Conservation (phyloP, 2,329 filamentous ascomycete genomes). For the Tolypocladium inflatum region DNA sequence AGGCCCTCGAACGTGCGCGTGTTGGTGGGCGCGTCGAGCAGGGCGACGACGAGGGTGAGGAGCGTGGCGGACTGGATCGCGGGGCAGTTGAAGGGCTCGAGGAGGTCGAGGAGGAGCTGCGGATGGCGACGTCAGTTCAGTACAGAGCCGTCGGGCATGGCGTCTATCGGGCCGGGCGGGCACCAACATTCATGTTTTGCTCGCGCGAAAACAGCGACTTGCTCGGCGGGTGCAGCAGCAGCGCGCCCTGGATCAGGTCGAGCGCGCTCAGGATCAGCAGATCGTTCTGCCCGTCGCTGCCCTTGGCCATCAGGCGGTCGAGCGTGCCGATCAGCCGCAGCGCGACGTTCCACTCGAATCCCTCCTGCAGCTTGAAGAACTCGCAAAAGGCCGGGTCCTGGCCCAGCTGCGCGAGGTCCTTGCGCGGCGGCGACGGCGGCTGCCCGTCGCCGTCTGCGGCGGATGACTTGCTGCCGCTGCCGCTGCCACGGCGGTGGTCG, state of each 20-base stretch:
- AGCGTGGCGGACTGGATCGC: slow-evolving; percentile 86
- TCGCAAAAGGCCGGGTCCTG: slow-evolving; percentile 86
- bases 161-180: background rate
- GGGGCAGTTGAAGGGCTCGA: slow-evolving; percentile 85
- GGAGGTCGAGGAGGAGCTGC: slow-evolving; percentile 83
- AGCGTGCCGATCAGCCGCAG: slow-evolving; percentile 77
- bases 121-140: slow-evolving; percentile 1
- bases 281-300: slow-evolving; percentile 75
- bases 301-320: slow-evolving; percentile 76
- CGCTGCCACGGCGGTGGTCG: slow-evolving; percentile 1
- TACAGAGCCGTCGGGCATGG: background rate
- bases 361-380: slow-evolving; percentile 94
- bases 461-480: slow-evolving; percentile 7
- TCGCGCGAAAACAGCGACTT: slow-evolving; percentile 80
- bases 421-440: slow-evolving; percentile 35
- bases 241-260: slow-evolving; percentile 77
- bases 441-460: slow-evolving; percentile 15
- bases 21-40: slow-evolving; percentile 79
- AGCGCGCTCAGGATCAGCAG: slow-evolving; percentile 80
- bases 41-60: slow-evolving; percentile 78
- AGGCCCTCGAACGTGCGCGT: slow-evolving; percentile 86
- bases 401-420: slow-evolving; percentile 59
- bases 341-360: slow-evolving; percentile 96
- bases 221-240: slow-evolving; percentile 84
- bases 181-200: slow-evolving; percentile 81